Base-by-base conservation (phyloP, 176 grass and related monocot species). In the Bromus sterilis region DNA sequence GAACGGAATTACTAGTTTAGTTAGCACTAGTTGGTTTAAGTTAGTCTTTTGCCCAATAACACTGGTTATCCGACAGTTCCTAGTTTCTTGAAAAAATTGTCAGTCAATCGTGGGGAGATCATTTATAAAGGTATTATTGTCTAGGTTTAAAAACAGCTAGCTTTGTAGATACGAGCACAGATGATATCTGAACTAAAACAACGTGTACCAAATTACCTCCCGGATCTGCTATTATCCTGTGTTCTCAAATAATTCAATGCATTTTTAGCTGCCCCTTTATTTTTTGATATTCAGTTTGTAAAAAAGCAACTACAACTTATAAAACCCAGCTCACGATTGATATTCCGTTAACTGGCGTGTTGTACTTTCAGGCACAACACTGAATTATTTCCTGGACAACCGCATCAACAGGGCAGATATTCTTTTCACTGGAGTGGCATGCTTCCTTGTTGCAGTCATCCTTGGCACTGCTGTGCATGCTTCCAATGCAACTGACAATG, bases 321-420 rank as follows among this genome's bases (percentile, higher is more conserved):
- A n/a, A n/a, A n/a, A n/a, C n/a, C n/a, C n/a, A n/a, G n/a, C n/a
- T n/a, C n/a, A n/a, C n/a, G n/a, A n/a, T n/a, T n/a, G n/a, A n/a
- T 69, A 46, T 69, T 34, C 16, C n/a, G 31, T 4, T 25, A 43
- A 66, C 3, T 58, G 13, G 29, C 49, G 58, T 60, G 15, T 4
- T 62, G 13, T 62, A 31, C 31, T 57, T 94, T 76, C 79, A 94
- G 86, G 89, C 16, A 91, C 92, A 11, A 94, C 88, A 6, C 55
- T 91, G 43, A 94, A 94, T 56, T 91, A 91, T 77, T 91, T 91
- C 76, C 81, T 94, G 23, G 86, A 89, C 71, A 81, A 91, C 74
- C 83, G 87, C 20, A 91, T 91, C 79, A 94, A 94, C 77, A 84
- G 21, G 62, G 89, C 92, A 71, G 89, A 87, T 26, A 91, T 94